Percentiles rank a stretch among this genome's conserved stretches.
Conservation (phyloP, 352 stramenopile species). For the Hyphochytrium catenoides region DNA sequence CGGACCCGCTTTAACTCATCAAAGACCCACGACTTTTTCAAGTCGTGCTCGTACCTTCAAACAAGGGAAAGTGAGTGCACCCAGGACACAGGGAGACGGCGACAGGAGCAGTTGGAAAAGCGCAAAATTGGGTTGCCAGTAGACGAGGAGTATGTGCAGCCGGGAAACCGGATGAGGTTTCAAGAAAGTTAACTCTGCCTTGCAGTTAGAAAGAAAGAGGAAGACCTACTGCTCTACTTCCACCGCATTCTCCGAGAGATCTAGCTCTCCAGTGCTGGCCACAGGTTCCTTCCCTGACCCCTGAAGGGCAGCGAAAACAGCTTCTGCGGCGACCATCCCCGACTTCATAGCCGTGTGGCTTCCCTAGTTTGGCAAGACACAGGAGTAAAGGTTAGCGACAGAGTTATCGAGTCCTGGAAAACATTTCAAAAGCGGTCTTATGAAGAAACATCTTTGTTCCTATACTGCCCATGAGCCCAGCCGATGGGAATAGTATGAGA, state of each 20-base stretch:
- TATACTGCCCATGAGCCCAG: too few relatives aligned
- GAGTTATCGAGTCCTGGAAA: too few relatives aligned
- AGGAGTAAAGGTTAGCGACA: too few relatives aligned
- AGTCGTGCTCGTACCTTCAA: constrained; percentile 50
- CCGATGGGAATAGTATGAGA: too few relatives aligned
- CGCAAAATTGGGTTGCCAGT: constrained; percentile 17
- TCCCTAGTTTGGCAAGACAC: too few relatives aligned
- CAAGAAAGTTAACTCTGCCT: constrained; percentile 1
- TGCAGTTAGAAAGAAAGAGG: too few relatives aligned
- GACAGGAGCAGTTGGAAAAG: constrained; percentile 5
- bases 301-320: constrained; percentile 67
- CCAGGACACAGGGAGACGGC: not conserved
- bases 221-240: constrained; percentile 25
- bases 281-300: constrained; percentile 24
- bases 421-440: too few relatives aligned
- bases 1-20: constrained; percentile 90
- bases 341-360: constrained; percentile 97
- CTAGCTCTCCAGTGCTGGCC: constrained; percentile 35
- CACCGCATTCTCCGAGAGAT: constrained; percentile 22
- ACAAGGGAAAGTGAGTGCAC: constrained; percentile 3
- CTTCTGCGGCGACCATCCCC: constrained; percentile 89
- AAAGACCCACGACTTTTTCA: constrained; percentile 84
- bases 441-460: too few relatives aligned
- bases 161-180: not conserved
- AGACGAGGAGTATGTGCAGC: constrained; percentile 5